Evolutionary conservation across 495 filamentous ascomycete genomes (phyloP).

Genomic region (Elaphomyces granulatus): DNA sequence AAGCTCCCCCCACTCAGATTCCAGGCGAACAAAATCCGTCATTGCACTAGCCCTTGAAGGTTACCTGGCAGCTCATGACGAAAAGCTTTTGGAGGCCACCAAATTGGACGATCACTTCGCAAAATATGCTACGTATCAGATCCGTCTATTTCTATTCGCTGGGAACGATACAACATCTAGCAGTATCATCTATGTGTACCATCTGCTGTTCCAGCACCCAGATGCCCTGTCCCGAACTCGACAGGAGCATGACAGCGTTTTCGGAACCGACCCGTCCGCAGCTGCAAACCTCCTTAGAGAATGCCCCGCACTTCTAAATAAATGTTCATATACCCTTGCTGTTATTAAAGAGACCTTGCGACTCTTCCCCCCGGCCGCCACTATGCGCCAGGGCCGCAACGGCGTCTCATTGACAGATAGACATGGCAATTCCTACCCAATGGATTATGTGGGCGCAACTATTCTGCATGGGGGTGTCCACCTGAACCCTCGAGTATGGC

Average conservation of each 20-base stretch:
- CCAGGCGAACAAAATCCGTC: not conserved
- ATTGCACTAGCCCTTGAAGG: not conserved
- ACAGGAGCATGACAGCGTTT: slow-evolving; percentile 31
- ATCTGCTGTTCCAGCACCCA: slow-evolving; percentile 34
- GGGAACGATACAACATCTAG: slow-evolving; percentile 27
- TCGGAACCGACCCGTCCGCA: slow-evolving; percentile 14
- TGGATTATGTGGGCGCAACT: slow-evolving; percentile 17
- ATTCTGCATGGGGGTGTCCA: slow-evolving; percentile 12
- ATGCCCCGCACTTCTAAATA: slow-evolving; percentile 25
- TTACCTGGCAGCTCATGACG: not conserved
- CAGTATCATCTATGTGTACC: slow-evolving; percentile 20
- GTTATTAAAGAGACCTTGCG: slow-evolving; percentile 37
- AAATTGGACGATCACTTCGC: slow-evolving; percentile 13
- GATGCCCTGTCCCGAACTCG: slow-evolving; percentile 21
- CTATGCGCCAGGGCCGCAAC: slow-evolving; percentile 20
- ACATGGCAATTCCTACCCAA: slow-evolving; percentile 18
- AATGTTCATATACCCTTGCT: slow-evolving; percentile 29
- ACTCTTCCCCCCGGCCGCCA: slow-evolving; percentile 26
- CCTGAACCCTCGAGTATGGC: slow-evolving; percentile 16
- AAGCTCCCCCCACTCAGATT: too few relatives aligned
- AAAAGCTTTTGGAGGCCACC: too few relatives aligned
- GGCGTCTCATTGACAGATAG: slow-evolving; percentile 19
- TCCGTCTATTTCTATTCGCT: slow-evolving; percentile 19
- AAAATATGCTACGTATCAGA: slow-evolving; percentile 17
- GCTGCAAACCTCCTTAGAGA: slow-evolving; percentile 12